phyloP scores from a whole-genome alignment of 2,329 filamentous ascomycete genomes.

The Fusarium sp. region DNA sequence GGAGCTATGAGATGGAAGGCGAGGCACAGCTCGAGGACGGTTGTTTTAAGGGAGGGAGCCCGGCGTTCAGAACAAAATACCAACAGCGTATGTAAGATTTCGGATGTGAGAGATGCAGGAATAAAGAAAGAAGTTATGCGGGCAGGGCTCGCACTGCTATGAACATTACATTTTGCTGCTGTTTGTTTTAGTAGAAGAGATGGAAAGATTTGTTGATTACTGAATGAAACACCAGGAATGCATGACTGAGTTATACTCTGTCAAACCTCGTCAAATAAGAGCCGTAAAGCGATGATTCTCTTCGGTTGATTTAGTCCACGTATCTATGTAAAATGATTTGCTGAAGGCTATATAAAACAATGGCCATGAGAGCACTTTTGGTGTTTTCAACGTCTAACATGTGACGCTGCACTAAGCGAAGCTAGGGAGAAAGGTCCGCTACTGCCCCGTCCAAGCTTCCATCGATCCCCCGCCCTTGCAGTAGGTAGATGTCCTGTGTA shows the following conservation, averaged over 20 bases:
- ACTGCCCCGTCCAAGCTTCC: conserved; percentile 1
- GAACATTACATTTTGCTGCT: conserved; percentile 6
- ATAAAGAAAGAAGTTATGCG: conserved; percentile 15
- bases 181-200: conserved; percentile 27
- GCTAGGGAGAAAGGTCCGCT: conserved; percentile 6
- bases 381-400: conserved; percentile 9
- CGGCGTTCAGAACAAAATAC: conserved; percentile 47
- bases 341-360: background rate
- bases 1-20: conserved; percentile 14
- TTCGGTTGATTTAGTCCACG: background rate
- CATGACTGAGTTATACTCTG: conserved; percentile 11
- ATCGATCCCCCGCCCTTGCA: conserved; percentile 18
- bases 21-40: conserved; percentile 18
- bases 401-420: conserved; percentile 32
- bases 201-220: conserved; percentile 13
- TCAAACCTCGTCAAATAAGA: background rate
- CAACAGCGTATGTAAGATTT: conserved; percentile 46
- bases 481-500: background rate
- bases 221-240: conserved; percentile 28
- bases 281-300: too few species aligned
- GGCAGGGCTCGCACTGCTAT: conserved; percentile 25
- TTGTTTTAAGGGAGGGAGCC: conserved; percentile 35
- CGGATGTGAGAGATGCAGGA: conserved; percentile 28
- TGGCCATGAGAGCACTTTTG: background rate
- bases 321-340: background rate